Evolutionary conservation across 2,329 filamentous ascomycete genomes (phyloP).

Genomic region (Paracamarosporium sp.): DNA sequence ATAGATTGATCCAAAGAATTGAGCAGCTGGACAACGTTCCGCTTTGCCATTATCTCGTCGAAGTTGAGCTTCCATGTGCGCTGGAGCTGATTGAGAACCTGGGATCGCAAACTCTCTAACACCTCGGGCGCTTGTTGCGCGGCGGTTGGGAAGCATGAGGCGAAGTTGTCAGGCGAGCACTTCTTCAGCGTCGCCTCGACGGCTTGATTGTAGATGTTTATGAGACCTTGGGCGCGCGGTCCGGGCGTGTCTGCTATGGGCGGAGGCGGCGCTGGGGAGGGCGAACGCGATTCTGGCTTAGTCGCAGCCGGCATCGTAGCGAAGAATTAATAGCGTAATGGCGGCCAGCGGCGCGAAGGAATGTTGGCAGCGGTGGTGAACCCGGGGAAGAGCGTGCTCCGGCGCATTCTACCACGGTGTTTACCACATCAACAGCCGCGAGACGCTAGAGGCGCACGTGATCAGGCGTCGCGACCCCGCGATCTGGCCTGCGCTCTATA

Average conservation of each 20-base stretch:
- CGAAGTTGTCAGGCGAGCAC: constrained; percentile 67
- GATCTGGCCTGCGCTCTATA: too few species aligned
- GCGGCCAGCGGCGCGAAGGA: background rate
- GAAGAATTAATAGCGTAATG: constrained; percentile 8
- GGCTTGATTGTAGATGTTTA: constrained; percentile 66
- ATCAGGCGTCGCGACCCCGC: constrained; percentile 1
- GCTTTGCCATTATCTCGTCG: constrained; percentile 64
- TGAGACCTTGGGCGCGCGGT: constrained; percentile 65
- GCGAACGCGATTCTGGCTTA: constrained; percentile 45
- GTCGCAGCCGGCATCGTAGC: constrained; percentile 38
- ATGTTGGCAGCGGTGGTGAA: background rate
- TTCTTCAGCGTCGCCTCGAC: constrained; percentile 66
- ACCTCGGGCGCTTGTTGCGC: constrained; percentile 63
- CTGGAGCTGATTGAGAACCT: constrained; percentile 65
- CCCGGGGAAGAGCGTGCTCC: background rate
- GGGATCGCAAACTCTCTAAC: constrained; percentile 63
- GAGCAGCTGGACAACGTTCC: constrained; percentile 63
- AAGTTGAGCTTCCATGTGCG: constrained; percentile 65
- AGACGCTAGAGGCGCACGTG: constrained; percentile 1
- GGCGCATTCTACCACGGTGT: background rate
- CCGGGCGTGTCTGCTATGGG: constrained; percentile 63
- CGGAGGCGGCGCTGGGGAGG: constrained; percentile 60
- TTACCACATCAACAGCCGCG: background rate
- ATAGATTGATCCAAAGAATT: constrained; percentile 68
- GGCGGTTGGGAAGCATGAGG: constrained; percentile 68